Evolutionary conservation across 2,329 filamentous ascomycete species (phyloP).

Genomic region (Botrytis paeoniae): DNA sequence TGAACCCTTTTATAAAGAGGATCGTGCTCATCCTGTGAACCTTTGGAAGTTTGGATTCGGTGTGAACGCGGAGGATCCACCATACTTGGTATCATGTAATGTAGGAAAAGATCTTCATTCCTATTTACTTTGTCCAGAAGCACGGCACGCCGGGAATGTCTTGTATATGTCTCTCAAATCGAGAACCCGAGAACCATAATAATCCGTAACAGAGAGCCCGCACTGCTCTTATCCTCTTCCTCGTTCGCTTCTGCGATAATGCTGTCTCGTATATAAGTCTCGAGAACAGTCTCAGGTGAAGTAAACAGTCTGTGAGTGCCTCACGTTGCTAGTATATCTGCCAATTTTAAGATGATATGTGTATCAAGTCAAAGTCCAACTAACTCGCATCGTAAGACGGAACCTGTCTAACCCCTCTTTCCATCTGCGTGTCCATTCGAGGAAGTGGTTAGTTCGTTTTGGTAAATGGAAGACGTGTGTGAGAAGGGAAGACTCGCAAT

Average conservation of each 20-base stretch:
- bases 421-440: not conserved
- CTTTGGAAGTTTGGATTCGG: too few species aligned
- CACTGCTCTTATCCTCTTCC: not conserved
- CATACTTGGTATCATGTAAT: not conserved
- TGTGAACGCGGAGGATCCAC: rapidly evolving
- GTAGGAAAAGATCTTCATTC: not conserved
- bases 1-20: rapidly evolving
- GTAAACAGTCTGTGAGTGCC: not conserved
- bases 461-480: too few species aligned
- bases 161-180: too few species aligned
- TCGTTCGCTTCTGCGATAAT: not conserved
- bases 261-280: not conserved
- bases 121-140: too few species aligned
- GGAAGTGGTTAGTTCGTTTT: too few species aligned
- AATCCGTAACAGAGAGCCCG: too few species aligned
- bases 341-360: not conserved
- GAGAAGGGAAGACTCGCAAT: not conserved
- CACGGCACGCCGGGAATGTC: rapidly evolving
- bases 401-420: not conserved
- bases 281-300: rapidly evolving
- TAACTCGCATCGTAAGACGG: too few species aligned
- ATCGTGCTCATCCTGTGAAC: rapidly evolving
- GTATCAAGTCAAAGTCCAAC: not conserved
- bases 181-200: too few species aligned
- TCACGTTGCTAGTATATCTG: not conserved